Base-by-base conservation (phyloP, 2,329 filamentous ascomycete species). In the Hirsutella thompsonii region DNA sequence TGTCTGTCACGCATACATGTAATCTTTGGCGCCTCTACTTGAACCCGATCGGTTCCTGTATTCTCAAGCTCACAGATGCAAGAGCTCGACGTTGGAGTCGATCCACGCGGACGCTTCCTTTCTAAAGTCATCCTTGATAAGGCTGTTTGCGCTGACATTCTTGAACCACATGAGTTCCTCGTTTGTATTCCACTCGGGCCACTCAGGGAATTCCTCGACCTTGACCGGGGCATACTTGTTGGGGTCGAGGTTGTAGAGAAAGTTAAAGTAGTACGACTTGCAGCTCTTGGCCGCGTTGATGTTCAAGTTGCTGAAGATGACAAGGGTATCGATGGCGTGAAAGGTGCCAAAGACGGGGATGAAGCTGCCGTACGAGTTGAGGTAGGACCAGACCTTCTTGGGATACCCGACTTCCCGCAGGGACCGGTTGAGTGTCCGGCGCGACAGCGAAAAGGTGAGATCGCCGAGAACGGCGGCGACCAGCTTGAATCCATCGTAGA, bases 401-500 rank as follows among this genome's bases (percentile, higher is more conserved):
- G 52, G 37, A 0, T 79, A 76, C 46, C 76, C 68, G 11, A 64
- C 60, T 1, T 60, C 41, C 0, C 55, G 52, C 2, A 74, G 57
- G 0, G 53, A 43, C 11, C 67, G 53, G 20, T 92, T 70, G 56
- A 84, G 79, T 5, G 69, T 45, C 14, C 85, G 76, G 1, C 84
- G 76, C 0, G 76, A 74, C 0, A 92, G 67, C 0, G 80, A 88
- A 60, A 92, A 90, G 2, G 75, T 74, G 0, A 86, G 52, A 53
- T 92, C 85, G 13, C 85, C 85, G 0, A 89, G 64, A 21, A 90
- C 74, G 29, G 84, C 83, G 2, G 82, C 78, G 0, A 87, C 64
- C 11, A 82, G 80, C 60, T 89, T 90, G 68, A 78, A 89, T 47
- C 84, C 74, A 0, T 83, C 82, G 54, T 84, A 88, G 52, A 77